Base-by-base conservation (phyloP, 495 filamentous ascomycete genomes). In the Neurospora sp. region DNA sequence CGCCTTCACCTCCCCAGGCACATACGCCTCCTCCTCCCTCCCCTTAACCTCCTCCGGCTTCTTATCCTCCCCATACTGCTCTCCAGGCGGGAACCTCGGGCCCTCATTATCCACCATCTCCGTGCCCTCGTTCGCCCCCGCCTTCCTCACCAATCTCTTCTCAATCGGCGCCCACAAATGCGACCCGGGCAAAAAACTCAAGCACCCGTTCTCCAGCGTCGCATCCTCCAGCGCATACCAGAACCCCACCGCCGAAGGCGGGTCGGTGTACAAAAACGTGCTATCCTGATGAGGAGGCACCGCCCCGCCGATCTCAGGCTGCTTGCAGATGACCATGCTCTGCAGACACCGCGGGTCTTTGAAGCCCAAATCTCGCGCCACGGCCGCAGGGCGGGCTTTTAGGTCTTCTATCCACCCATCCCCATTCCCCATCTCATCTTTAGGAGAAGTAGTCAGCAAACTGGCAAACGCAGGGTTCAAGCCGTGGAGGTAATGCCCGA, bases 271-370 rank as follows among this genome's bases (percentile, higher is more conserved):
- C 70, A 99, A 74, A 76, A 98, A 99, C 14, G 94, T 93, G 70
- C 87, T 91, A 82, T 98, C 96, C 77, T 96, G 94, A 80, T 99
- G 96, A 18, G 92, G 86, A 3, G 88, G 92, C 44, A 98, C 96
- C 1, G 90, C 89, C 18, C 92, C 96, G 31, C 96, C 96, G 42
- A 99, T 98, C 79, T 94, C 92, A 8, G 96, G 95, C 82, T 98
- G 96, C 79, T 99, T 99, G 87, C 93, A 97, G 74, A 99, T 99
- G 8, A 98, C 87, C 96, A 99, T 99, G 76, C 91, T 94, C 84
- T 99, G 96, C 73, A 99, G 84, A 70, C 81, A 83, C 22, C 83
- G 74, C 0, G 96, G 94, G 77, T 96, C 90, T 0, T 71, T 72
- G 81, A 97, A 97, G 1, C 90, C 89, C 14, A 99, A 82, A 2